Conservation (phyloP, 495 filamentous ascomycete species). For the Trichocladium antarcticum region DNA sequence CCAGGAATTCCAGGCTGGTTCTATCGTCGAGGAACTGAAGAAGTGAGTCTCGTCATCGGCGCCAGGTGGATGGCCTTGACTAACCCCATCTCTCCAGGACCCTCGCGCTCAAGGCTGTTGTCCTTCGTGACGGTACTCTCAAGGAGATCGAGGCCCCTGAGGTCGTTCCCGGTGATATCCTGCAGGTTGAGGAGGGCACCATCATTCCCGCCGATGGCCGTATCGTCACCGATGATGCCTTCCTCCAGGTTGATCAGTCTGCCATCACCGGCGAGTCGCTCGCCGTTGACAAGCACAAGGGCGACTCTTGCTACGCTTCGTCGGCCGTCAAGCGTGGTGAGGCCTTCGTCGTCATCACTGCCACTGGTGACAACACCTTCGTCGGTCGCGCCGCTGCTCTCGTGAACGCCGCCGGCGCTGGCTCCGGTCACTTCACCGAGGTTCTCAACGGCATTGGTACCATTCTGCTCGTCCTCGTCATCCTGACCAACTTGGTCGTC, state of each 20-base stretch:
- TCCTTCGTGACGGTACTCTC: constrained; percentile 63
- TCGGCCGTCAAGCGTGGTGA: constrained; percentile 84
- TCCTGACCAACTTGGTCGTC: constrained; percentile 66
- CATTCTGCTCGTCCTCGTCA: constrained; percentile 66
- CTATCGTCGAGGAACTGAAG: constrained; percentile 85
- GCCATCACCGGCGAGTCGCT: constrained; percentile 87
- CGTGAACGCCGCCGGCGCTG: constrained; percentile 59
- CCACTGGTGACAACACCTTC: constrained; percentile 78
- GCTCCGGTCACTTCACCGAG: constrained; percentile 78
- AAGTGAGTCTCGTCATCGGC: constrained; percentile 31
- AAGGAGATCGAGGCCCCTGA: constrained; percentile 64
- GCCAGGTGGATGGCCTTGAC: not conserved
- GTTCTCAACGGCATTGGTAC: constrained; percentile 81
- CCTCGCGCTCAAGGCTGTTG: constrained; percentile 72
- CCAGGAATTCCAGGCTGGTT: constrained; percentile 83
- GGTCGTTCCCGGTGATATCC: constrained; percentile 82
- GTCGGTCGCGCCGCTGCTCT: constrained; percentile 81
- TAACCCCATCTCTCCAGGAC: constrained; percentile 34
- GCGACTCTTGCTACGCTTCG: constrained; percentile 69
- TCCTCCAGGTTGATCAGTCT: constrained; percentile 86
- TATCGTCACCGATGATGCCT: constrained; percentile 65
- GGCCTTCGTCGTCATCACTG: constrained; percentile 67
- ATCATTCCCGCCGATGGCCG: constrained; percentile 84
- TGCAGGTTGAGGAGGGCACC: constrained; percentile 81
- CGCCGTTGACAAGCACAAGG: constrained; percentile 75